These are phyloP conservation scores for Ascosphaera apis DNA, from an alignment of 2,329 filamentous ascomycete genomes.

Conservation along the genomic window DNA sequence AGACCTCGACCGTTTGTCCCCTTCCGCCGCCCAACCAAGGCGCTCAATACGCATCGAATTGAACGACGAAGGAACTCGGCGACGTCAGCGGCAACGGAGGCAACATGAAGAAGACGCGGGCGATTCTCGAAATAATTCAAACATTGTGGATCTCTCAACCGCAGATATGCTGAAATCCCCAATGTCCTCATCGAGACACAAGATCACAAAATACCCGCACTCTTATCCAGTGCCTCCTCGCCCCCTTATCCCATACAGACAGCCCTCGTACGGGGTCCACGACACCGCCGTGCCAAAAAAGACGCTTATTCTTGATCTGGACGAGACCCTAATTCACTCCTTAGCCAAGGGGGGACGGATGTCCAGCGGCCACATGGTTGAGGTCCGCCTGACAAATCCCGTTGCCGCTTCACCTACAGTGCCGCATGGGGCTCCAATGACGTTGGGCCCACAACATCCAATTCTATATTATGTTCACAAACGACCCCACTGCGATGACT, in stretches of 20 bases:
- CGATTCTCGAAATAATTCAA: constrained; percentile 8
- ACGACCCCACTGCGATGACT: constrained; percentile 88
- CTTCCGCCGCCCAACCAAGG: constrained; percentile 23
- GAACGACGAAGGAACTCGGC: constrained; percentile 52
- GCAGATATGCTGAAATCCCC: constrained; percentile 76
- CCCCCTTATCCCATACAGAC: constrained; percentile 67
- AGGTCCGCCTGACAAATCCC: constrained; percentile 48
- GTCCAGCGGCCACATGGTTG: constrained; percentile 96
- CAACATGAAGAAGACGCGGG: constrained; percentile 12
- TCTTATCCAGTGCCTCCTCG: constrained; percentile 60
- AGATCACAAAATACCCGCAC: constrained; percentile 72
- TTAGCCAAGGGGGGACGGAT: constrained; percentile 91
- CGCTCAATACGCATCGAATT: constrained; percentile 81
- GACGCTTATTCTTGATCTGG: constrained; percentile 82
- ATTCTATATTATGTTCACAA: constrained; percentile 99
- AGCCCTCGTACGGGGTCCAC: constrained; percentile 56
- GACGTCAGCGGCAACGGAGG: constrained; percentile 36
- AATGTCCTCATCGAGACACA: constrained; percentile 49
- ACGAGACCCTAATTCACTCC: constrained; percentile 94
- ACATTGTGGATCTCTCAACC: constrained; percentile 30
- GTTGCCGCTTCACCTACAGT: constrained; percentile 16
- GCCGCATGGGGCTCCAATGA: constrained; percentile 34
- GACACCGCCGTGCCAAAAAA: constrained; percentile 43
- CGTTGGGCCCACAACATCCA: constrained; percentile 64
- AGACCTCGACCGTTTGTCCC: not conserved